Evolutionary conservation across 495 filamentous ascomycete species (phyloP).

Genomic region (Delitschia confertaspora): DNA sequence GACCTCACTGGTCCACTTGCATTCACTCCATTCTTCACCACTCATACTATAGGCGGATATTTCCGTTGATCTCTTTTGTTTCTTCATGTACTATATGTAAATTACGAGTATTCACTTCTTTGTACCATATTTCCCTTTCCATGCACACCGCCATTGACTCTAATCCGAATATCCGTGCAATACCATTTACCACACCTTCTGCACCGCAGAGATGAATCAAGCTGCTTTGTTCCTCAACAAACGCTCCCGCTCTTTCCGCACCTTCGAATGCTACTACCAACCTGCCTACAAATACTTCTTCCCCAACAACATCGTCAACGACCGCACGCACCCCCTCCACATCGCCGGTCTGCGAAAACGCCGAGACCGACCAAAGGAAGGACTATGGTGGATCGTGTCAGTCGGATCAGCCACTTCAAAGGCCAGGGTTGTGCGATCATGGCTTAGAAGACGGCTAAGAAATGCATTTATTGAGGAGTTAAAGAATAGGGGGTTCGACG

Average conservation of each 20-base stretch:
- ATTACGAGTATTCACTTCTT: too few relatives aligned
- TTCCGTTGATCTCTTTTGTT: too few relatives aligned
- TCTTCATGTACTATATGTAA: too few relatives aligned
- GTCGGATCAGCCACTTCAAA: conserved; percentile 24
- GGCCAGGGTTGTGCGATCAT: conserved; percentile 47
- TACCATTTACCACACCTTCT: background rate
- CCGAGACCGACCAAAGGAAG: conserved; percentile 15
- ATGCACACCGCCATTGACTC: too few relatives aligned
- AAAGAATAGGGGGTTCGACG: conserved; percentile 32
- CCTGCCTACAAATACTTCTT: conserved; percentile 11
- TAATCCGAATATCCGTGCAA: too few relatives aligned
- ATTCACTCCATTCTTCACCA: too few relatives aligned
- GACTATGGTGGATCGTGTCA: conserved; percentile 32
- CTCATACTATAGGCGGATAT: too few relatives aligned
- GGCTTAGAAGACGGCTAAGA: conserved; percentile 42
- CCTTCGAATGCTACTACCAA: conserved; percentile 4
- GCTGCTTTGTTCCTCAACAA: background rate
- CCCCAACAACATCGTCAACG: conserved; percentile 6
- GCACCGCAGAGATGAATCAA: background rate
- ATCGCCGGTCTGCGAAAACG: conserved; percentile 4
- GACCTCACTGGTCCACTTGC: too few relatives aligned
- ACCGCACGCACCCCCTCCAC: conserved; percentile 26
- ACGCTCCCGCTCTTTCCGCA: too few relatives aligned
- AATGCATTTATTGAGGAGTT: conserved; percentile 50
- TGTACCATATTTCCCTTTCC: too few relatives aligned